These are phyloP conservation scores for Epichloe baconii DNA, from an alignment of 2,329 filamentous ascomycete species.

Conservation along the genomic window DNA sequence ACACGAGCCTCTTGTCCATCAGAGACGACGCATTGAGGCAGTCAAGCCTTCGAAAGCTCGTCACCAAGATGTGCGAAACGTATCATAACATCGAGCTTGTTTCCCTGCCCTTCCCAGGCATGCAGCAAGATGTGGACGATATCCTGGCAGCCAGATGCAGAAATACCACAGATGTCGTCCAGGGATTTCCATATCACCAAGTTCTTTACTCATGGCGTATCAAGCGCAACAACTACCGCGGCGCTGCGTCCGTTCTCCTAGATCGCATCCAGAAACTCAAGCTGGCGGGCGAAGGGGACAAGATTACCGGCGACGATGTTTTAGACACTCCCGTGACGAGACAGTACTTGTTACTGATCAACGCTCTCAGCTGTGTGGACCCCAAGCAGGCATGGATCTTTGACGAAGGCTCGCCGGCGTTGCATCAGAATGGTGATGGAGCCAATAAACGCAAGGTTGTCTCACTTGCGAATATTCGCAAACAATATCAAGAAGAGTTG, in stretches of 20 bases:
- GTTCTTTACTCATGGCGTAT: slow-evolving; percentile 88
- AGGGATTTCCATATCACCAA: slow-evolving; percentile 71
- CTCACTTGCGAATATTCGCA: slow-evolving; percentile 73
- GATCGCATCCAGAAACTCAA: slow-evolving; percentile 51
- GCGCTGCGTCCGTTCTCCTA: slow-evolving; percentile 50
- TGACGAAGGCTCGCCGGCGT: slow-evolving; percentile 17
- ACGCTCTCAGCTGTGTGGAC: slow-evolving; percentile 76
- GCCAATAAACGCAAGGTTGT: slow-evolving; percentile 58
- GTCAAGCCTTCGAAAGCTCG: slow-evolving; percentile 56
- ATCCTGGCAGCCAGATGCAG: slow-evolving; percentile 62
- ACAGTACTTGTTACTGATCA: slow-evolving; percentile 84
- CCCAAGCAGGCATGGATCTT: slow-evolving; percentile 71
- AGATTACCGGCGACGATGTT: slow-evolving; percentile 38
- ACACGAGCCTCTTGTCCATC: slow-evolving; percentile 63
- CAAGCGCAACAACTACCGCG: slow-evolving; percentile 73
- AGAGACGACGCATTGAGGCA: slow-evolving; percentile 58
- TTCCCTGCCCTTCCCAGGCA: slow-evolving; percentile 62
- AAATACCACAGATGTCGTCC: slow-evolving; percentile 50
- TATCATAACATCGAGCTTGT: slow-evolving; percentile 55
- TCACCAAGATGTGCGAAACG: slow-evolving; percentile 57
- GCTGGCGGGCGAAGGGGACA: slow-evolving; percentile 44
- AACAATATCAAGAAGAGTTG: slow-evolving; percentile 80
- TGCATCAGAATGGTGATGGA: slow-evolving; percentile 11
- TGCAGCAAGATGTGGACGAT: slow-evolving; percentile 67
- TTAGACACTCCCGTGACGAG: slow-evolving; percentile 54